phyloP scores from a whole-genome alignment of 2,329 filamentous ascomycete genomes.

The Plectosphaerella plurivora region DNA sequence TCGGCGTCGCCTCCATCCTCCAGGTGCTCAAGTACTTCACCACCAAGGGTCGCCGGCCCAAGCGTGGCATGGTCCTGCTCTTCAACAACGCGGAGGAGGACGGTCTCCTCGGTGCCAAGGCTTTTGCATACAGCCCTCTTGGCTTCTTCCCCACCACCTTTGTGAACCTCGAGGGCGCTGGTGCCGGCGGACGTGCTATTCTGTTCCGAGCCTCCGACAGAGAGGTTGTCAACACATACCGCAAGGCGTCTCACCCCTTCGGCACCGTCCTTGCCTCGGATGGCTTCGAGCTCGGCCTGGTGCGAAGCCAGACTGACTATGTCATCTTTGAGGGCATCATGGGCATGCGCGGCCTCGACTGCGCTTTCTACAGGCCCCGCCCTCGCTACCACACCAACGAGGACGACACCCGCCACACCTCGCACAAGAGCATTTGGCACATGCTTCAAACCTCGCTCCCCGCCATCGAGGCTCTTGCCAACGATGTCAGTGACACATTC shows the following conservation, averaged over 20 bases:
- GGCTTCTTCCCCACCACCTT: conserved; percentile 81
- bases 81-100: conserved; percentile 98
- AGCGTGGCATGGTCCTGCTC: conserved; percentile 74
- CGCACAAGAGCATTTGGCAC: conserved; percentile 73
- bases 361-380: conserved; percentile 86
- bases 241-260: conserved; percentile 68
- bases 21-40: conserved; percentile 88
- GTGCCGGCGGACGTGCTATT: conserved; percentile 81
- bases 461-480: conserved; percentile 67
- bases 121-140: conserved; percentile 79
- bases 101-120: conserved; percentile 79
- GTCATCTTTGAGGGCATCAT: conserved; percentile 72
- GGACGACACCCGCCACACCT: conserved; percentile 78
- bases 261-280: conserved; percentile 79
- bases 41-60: conserved; percentile 63
- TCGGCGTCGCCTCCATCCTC: conserved; percentile 80
- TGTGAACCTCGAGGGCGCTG: conserved; percentile 90
- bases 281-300: conserved; percentile 73
- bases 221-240: conserved; percentile 78
- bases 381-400: conserved; percentile 87
- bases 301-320: conserved; percentile 88
- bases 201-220: conserved; percentile 86
- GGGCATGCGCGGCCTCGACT: conserved; percentile 77
- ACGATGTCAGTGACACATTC: conserved; percentile 63
- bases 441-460: conserved; percentile 84